Base-by-base conservation (phyloP, 2,329 filamentous ascomycete genomes). In the Trichophyton benhamiae region DNA sequence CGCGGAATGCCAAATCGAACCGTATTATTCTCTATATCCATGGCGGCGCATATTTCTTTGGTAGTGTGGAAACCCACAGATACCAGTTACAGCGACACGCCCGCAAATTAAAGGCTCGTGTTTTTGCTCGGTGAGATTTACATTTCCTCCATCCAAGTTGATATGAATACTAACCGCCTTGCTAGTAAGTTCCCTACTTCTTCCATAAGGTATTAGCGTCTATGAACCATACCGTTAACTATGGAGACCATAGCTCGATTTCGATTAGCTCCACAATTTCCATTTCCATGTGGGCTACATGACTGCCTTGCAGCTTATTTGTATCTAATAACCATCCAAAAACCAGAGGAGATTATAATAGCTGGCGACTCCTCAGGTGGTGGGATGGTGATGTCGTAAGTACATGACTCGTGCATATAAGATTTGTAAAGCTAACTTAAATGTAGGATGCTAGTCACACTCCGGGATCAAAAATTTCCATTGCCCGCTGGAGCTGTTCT, bases 1-100 rank as follows among this genome's bases (percentile, higher is more conserved):
- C 82, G 69, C 76, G 76, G 0, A 76, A 76, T 15, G 82, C 83
- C 57, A 79, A 81, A 22, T 82, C 83, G 17, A 85, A 85, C 66
- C 84, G 91, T 59, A 85, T 95, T 62, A 96, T 97, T 83, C 78
- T 99, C 25, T 97, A 97, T 74, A 80, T 97, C 22, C 94, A 97
- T 70, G 94, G 94, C 13, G 92, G 92, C 5, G 92, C 88, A 20
- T 97, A 96, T 75, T 99, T 87, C 75, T 97, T 99, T 72, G 92
- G 94, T 13, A 95, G 90, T 67, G 87, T 96, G 42, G 91, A 96
- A 70, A 91, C 95, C 73, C 94, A 97, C 77, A 86, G 94, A n/a
- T 97, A 97, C 75, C 92, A 97, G 79, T 85, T 99, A 80, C 94
- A 99, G 74, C 83, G 92, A 57, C 91, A 97, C 80, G 94, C 94